A percentile compares a stretch with the other conserved stretches of the same genome.
These are phyloP conservation scores for Echria macrotheca DNA, from an alignment of 495 filamentous ascomycete species.

Conservation along the genomic window DNA sequence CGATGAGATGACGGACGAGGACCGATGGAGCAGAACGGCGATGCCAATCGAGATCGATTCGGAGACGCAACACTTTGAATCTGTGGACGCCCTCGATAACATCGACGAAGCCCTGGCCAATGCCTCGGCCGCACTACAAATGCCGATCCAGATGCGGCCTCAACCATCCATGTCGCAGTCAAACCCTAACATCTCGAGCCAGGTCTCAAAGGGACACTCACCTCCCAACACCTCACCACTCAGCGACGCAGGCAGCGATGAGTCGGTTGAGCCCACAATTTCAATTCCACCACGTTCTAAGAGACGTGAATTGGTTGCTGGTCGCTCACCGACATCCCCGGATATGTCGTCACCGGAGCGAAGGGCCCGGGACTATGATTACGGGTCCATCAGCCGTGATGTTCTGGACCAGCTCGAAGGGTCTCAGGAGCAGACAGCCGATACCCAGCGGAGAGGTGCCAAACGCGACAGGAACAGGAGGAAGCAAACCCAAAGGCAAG, in stretches of 20 bases:
- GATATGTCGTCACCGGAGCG: not conserved
- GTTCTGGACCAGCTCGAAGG: too few species aligned
- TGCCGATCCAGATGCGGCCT: not conserved
- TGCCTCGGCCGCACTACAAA: not conserved
- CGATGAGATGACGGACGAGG: constrained; percentile 17
- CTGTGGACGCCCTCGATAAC: constrained; percentile 16
- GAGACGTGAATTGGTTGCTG: constrained; percentile 10
- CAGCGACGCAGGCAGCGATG: not conserved
- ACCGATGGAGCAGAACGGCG: constrained; percentile 33
- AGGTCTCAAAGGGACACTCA: too few species aligned
- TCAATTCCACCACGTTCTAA: constrained; percentile 23
- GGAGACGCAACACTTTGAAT: constrained; percentile 23
- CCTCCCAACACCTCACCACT: too few species aligned
- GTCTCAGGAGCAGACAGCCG: too few species aligned
- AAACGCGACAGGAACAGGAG: too few species aligned
- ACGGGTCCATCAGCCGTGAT: too few species aligned
- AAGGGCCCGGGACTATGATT: not conserved
- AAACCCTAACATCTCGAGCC: too few species aligned
- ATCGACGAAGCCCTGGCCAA: not conserved
- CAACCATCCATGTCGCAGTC: not conserved
- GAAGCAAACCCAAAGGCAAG: too few species aligned
- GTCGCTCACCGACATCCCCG: not conserved
- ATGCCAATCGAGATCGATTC: constrained; percentile 31
- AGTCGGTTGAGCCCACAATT: not conserved
- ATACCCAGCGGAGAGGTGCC: too few species aligned